Conservation (phyloP, 2,329 filamentous ascomycete species). For the Pestalotiopsis fici region DNA sequence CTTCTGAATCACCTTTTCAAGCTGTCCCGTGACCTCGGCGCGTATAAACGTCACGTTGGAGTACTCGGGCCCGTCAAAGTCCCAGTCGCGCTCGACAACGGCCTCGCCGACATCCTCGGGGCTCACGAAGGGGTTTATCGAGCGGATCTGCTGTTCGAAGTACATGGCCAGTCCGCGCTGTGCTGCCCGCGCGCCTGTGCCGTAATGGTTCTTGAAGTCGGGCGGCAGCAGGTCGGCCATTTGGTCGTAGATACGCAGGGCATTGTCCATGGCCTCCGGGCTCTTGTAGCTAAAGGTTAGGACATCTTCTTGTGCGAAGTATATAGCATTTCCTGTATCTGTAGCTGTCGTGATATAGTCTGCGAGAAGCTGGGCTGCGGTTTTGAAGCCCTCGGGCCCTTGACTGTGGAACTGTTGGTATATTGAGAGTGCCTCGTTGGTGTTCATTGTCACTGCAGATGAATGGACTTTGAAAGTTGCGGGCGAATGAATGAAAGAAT, state of each 20-base stretch:
- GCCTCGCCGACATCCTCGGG: slow-evolving; percentile 2
- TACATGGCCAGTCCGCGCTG: not conserved
- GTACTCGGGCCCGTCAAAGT: slow-evolving; percentile 6
- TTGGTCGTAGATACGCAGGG: not conserved
- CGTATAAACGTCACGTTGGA: slow-evolving; percentile 5
- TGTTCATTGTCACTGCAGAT: not conserved
- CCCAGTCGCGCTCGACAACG: slow-evolving; percentile 8
- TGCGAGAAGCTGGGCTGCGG: not conserved
- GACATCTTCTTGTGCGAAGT: not conserved
- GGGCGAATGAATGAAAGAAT: not conserved
- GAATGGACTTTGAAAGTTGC: not conserved
- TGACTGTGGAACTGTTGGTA: slow-evolving; percentile 1
- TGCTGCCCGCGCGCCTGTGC: not conserved
- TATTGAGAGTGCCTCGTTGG: slow-evolving; percentile 7
- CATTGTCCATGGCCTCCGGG: slow-evolving; percentile 4
- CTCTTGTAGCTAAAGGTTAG: not conserved
- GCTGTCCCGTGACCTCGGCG: not conserved
- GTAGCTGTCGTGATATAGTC: not conserved
- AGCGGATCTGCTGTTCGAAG: not conserved
- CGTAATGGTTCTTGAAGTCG: not conserved
- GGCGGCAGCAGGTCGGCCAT: not conserved
- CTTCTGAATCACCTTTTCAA: not conserved
- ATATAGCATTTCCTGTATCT: not conserved
- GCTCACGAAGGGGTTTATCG: not conserved
- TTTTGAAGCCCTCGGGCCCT: not conserved